Evolutionary conservation across 1,139 yeast species (phyloP).

Genomic region (Yamadazyma membranifaciens): DNA sequence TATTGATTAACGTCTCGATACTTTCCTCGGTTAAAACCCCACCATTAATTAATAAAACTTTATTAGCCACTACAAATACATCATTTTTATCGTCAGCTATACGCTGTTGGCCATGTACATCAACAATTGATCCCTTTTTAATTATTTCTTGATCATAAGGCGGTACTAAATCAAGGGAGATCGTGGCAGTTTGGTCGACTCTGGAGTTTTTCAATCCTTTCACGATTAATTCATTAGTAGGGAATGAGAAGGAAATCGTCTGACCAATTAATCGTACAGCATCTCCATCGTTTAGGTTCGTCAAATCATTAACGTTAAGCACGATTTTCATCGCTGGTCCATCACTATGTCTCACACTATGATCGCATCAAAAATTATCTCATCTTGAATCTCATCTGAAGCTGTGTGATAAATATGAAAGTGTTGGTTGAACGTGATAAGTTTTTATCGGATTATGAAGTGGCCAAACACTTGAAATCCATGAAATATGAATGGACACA

Average conservation of each 20-base stretch:
- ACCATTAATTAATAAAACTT: slow-evolving; percentile 3
- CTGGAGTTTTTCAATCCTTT: slow-evolving; percentile 1
- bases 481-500: slow-evolving; percentile 46
- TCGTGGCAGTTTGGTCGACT: not conserved
- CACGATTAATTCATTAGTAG: slow-evolving; percentile 1
- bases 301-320: slow-evolving; percentile 1
- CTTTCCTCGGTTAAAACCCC: slow-evolving; percentile 5
- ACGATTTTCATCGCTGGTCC: slow-evolving; percentile 11
- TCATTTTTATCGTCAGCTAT: not conserved
- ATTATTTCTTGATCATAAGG: slow-evolving; percentile 5
- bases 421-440: slow-evolving; percentile 52
- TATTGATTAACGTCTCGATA: slow-evolving; percentile 1
- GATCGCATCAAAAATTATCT: slow-evolving; percentile 3
- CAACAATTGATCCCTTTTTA: slow-evolving; percentile 7
- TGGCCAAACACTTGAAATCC: slow-evolving; percentile 54
- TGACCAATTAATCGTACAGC: slow-evolving; percentile 6
- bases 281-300: not conserved
- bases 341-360: not conserved
- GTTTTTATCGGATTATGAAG: slow-evolving; percentile 73
- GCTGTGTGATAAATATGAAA: slow-evolving; percentile 26
- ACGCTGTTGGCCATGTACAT: not conserved
- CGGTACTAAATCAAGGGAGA: slow-evolving; percentile 1
- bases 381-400: slow-evolving; percentile 1
- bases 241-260: slow-evolving; percentile 4
- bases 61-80: not conserved